phyloP scores from a whole-genome alignment of 768 basidiomycete genomes.

The Russula abietina region DNA sequence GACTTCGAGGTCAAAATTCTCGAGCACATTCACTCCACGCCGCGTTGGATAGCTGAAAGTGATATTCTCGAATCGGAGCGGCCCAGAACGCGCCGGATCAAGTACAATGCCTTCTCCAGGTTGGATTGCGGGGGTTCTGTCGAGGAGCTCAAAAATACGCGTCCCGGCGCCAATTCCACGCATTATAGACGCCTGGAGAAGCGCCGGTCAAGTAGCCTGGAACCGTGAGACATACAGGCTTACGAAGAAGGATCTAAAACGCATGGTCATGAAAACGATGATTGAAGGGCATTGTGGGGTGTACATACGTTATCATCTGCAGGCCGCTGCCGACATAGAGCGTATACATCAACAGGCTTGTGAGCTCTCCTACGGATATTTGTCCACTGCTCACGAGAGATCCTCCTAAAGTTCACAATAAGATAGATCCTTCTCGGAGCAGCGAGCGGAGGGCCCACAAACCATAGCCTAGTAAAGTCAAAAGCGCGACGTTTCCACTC shows the following conservation, averaged over 20 bases:
- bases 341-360: conserved; percentile 84
- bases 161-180: conserved; percentile 90
- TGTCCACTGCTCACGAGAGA: conserved; percentile 81
- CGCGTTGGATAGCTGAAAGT: conserved; percentile 88
- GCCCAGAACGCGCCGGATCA: conserved; percentile 50
- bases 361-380: conserved; percentile 89
- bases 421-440: neutral
- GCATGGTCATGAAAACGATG: neutral
- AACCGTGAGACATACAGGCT: conserved; percentile 31
- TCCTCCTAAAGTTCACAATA: conserved; percentile 50
- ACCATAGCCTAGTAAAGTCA: conserved; percentile 91
- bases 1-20: conserved; percentile 76
- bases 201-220: conserved; percentile 22
- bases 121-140: conserved; percentile 69
- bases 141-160: conserved; percentile 91
- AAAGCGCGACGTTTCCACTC: conserved; percentile 88
- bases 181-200: conserved; percentile 80
- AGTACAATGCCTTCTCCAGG: conserved; percentile 56
- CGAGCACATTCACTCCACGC: conserved; percentile 71
- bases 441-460: conserved; percentile 21
- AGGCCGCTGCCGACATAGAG: conserved; percentile 80
- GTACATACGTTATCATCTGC: conserved; percentile 67
- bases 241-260: conserved; percentile 37
- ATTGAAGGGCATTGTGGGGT: neutral
- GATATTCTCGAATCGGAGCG: conserved; percentile 76